Evolutionary conservation across 225 moss, liverwort and hornwort species (phyloP), one percentile per base, ranked within the genome.

Genomic region (Pseudisothecium myosuroides): DNA sequence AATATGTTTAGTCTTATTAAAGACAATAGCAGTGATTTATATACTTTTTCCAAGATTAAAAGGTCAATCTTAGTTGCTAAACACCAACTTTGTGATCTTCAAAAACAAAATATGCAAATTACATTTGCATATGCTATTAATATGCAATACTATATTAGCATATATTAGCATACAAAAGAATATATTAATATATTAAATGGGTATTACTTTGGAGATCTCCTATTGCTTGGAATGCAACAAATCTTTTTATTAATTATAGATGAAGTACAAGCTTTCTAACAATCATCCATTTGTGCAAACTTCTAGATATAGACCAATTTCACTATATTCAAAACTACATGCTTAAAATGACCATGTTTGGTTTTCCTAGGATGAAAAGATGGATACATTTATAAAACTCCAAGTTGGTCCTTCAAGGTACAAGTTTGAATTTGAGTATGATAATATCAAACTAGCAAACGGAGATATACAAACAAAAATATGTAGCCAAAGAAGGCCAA

Each of bases 281-380:
- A 14, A 14, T 9, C 4, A 54, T 23, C 14, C 0, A 36, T 22
- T 76, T 52, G 5, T 21, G 0, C 8, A 50, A 52, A 50, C 34
- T 52, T 18, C 8, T 76, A 52, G 7, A 22, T 14, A 21, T 13
- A 5, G 5, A 7, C 5, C 52, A 76, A 14, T 36, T 11, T 52
- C 1, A 14, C 22, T 76, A 14, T 52, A 29, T 24, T 54, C 23
- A 23, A 26, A 16, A n/a, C 16, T 11, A 55, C 1, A 10, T 15
- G 26, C 4, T 10, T 10, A 37, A 0, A n/a, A 26, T 26, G 17
- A 27, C 24, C 0, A 27, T 1, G 4, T n/a, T 79, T n/a, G 2
- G 1, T 52, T 56, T 26, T 0, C n/a, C 1, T 23, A 9, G 1
- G 16, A n/a, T 17, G 5, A n/a, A 55, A 56, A 37, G 3, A 22